Percentiles rank a stretch among this genome's conserved stretches.
Conservation (phyloP, 1,284 basidiomycete genomes). For the Apiotrichum mycotoxinovorans region DNA sequence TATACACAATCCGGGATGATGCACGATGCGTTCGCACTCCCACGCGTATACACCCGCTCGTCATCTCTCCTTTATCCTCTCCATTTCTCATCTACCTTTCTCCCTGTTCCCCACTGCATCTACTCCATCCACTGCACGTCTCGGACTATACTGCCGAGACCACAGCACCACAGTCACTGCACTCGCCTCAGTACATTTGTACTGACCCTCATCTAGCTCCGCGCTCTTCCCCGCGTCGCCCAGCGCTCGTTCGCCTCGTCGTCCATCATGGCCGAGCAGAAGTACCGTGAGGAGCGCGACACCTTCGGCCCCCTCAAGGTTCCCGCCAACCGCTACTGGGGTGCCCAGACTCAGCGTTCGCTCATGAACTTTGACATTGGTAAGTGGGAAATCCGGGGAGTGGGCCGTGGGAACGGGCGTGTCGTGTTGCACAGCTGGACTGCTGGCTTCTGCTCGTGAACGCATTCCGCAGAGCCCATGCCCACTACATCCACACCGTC, state of each 20-base stretch:
- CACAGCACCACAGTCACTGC: neutral
- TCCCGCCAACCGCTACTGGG: slow-evolving; percentile 94
- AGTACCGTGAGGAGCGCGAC: slow-evolving; percentile 49
- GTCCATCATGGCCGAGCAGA: slow-evolving; percentile 41
- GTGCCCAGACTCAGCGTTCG: slow-evolving; percentile 97
- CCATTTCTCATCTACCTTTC: neutral
- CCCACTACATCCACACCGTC: too few relatives aligned
- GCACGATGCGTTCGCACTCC: too few relatives aligned
- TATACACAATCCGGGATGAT: too few relatives aligned
- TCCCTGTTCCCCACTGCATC: neutral
- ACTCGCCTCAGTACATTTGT: neutral
- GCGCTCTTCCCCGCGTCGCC: slow-evolving; percentile 22
- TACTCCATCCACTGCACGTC: neutral
- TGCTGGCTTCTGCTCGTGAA: too few relatives aligned
- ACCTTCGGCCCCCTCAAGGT: slow-evolving; percentile 66
- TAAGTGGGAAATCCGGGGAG: too few relatives aligned
- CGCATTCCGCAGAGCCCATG: too few relatives aligned
- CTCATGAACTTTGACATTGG: slow-evolving; percentile 99
- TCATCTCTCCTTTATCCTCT: neutral
- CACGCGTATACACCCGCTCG: too few relatives aligned
- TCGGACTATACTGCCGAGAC: neutral
- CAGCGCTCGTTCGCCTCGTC: slow-evolving; percentile 27
- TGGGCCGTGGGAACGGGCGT: neutral
- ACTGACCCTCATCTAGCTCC: slow-evolving; percentile 12
- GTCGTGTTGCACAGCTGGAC: too few relatives aligned